These are phyloP conservation scores for Aureobasidium vineae DNA, from an alignment of 2,329 filamentous ascomycete species.

Conservation along the genomic window DNA sequence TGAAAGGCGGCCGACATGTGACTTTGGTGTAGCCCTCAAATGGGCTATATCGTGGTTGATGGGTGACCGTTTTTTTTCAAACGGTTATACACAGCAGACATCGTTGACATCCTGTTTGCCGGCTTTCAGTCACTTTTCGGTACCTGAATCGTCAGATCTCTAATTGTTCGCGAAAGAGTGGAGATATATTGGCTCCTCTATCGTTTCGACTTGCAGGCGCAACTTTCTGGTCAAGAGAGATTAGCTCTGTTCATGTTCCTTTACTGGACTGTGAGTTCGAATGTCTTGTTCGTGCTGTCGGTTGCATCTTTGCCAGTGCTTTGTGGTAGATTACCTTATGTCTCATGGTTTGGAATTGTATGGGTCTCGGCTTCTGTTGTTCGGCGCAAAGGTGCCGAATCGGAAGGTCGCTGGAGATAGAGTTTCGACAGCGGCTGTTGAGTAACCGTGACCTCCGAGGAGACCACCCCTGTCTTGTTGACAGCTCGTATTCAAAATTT, in stretches of 20 bases:
- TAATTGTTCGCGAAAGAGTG: neutral
- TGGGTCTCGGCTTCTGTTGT: neutral
- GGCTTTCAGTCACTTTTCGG: neutral
- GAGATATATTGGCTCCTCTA: neutral
- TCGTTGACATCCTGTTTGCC: neutral
- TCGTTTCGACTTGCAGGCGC: neutral
- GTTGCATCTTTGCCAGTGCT: neutral
- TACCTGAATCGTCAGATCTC: neutral
- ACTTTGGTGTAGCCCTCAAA: neutral
- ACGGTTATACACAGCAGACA: slow-evolving; percentile 2
- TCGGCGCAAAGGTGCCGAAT: neutral
- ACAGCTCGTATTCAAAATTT: neutral
- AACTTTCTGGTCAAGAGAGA: neutral
- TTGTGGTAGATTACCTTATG: neutral
- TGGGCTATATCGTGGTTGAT: neutral
- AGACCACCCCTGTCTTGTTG: neutral
- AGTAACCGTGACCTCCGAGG: neutral
- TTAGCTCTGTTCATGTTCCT: neutral
- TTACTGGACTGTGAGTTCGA: neutral
- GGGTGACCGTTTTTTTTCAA: neutral
- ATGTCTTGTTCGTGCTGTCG: neutral
- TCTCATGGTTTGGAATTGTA: neutral
- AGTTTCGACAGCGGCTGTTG: neutral
- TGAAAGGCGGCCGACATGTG: neutral
- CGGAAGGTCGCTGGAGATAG: neutral